Percentiles rank a stretch among this genome's conserved stretches.
Evolutionary conservation across 371 early-diverging fungal genomes (phyloP).

Genomic region (Actinomucor elegans): DNA sequence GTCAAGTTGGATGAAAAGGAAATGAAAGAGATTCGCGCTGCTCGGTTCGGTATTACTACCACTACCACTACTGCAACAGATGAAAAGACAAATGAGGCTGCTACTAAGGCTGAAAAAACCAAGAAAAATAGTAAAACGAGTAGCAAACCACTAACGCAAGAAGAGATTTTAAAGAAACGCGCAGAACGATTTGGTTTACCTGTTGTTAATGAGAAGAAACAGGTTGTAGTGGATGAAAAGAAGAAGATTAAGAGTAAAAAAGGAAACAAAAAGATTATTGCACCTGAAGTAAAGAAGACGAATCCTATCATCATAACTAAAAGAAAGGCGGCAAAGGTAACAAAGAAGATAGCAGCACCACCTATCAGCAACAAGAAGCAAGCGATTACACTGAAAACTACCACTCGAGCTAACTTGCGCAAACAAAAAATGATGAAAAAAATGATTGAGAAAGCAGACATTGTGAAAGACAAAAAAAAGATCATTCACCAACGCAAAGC

Average conservation of each 20-base stretch:
- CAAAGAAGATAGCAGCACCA: not conserved
- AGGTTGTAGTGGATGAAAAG: not conserved
- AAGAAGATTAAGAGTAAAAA: not conserved
- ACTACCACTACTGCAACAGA: not conserved
- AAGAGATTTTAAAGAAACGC: slow-evolving; percentile 46
- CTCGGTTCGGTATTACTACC: slow-evolving; percentile 30
- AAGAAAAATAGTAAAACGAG: slow-evolving; percentile 1
- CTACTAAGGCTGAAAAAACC: not conserved
- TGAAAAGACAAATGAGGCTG: not conserved
- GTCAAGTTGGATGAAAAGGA: slow-evolving; percentile 39
- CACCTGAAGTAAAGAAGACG: not conserved
- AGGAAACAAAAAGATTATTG: not conserved
- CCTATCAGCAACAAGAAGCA: not conserved
- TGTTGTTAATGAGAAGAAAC: not conserved
- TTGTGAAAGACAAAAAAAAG: slow-evolving; percentile 2
- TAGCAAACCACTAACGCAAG: not conserved
- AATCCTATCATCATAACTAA: not conserved
- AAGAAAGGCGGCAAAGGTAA: not conserved
- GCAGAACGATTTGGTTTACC: slow-evolving; percentile 53
- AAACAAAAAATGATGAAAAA: slow-evolving; percentile 3
- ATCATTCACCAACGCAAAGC: slow-evolving; percentile 4
- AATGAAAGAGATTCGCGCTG: slow-evolving; percentile 43
- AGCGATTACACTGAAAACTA: not conserved
- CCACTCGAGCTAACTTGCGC: not conserved
- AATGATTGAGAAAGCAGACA: not conserved